phyloP scores from a whole-genome alignment of 2,329 filamentous ascomycete genomes.

The Teratosphaeria nubilosa region DNA sequence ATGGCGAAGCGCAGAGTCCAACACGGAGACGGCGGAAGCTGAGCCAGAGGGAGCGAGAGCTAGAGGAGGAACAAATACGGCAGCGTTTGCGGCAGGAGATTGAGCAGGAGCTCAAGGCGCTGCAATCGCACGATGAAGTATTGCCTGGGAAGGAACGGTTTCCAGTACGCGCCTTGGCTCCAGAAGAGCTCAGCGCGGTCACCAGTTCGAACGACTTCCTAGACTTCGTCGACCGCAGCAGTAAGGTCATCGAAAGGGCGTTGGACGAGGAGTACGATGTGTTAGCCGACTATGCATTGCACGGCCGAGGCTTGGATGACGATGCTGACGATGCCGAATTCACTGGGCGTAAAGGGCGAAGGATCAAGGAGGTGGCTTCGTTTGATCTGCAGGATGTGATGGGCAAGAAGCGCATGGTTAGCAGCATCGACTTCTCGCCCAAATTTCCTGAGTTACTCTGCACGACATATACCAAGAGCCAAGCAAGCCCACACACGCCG shows the following conservation, averaged over 20 bases:
- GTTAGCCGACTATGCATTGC: conserved; percentile 82
- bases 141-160: conserved; percentile 47
- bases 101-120: conserved; percentile 76
- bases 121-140: conserved; percentile 43
- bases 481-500: conserved; percentile 63
- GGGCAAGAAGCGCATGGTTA: conserved; percentile 98
- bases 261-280: conserved; percentile 95
- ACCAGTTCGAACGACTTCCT: conserved; percentile 88
- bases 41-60: conserved; percentile 66
- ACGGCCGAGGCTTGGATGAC: conserved; percentile 63
- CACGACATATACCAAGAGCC: conserved; percentile 83
- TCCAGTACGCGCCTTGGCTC: conserved; percentile 67
- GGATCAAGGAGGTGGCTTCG: conserved; percentile 78
- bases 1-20: conserved; percentile 41
- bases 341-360: conserved; percentile 59
- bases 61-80: conserved; percentile 75
- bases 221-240: conserved; percentile 89
- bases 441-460: conserved; percentile 85
- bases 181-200: conserved; percentile 81
- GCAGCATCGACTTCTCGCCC: conserved; percentile 86
- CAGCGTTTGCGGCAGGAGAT: conserved; percentile 79
- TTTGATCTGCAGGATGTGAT: conserved; percentile 74
- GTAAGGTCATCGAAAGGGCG: conserved; percentile 92
- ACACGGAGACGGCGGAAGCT: conserved; percentile 56
- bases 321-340: conserved; percentile 66